Base-by-base conservation (phyloP, 345 rosid genomes). In the Pelargonium nanum region DNA sequence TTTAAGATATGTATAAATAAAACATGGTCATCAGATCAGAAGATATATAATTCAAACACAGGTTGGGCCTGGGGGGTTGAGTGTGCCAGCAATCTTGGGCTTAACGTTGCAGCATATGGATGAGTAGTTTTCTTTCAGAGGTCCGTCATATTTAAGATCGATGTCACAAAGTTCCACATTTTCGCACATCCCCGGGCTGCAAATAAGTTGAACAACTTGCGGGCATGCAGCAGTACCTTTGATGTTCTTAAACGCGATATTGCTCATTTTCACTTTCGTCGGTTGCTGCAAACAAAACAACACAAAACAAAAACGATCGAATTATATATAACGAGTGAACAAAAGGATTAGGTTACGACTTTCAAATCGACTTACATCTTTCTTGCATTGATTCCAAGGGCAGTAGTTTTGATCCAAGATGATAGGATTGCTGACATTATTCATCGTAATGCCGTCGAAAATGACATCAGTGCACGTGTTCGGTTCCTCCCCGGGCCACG, bases 371-470 rank as follows among this genome's bases (percentile, higher is more conserved):
- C n/a, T n/a, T n/a, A 76, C 75, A 65, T 67, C 17, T 16, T 21
- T 0, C 15, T 59, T 59, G 74, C 81, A 77, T 15, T 50, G 51
- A 23, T 65, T 62, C 13, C 48, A 45, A 0, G 80, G 78, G 63
- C 75, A 81, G 50, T 81, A 81, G 20, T 48, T 8, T 65, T 80
- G 85, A 57, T 80, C 85, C 5, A 80, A 20, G 34, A 77, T 1
- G 22, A 80, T 25, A 19, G 81, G 80, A 56, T 53, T 68, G 30
- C 50, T 9, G 23, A 77, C 78, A 22, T 73, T 25, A 3, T 48
- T 22, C 78, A 78, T 64, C 5, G 17, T 56, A 53, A 78, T 56
- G 55, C 64, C 80, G 21, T 75, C 73, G 6, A 75, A 78, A 52
- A 70, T 77, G 30, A 75, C 12, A 23, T 70, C 67, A 0, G 81